Conservation (phyloP, 805 yeast genomes). For the Yamadazyma scolyti region DNA sequence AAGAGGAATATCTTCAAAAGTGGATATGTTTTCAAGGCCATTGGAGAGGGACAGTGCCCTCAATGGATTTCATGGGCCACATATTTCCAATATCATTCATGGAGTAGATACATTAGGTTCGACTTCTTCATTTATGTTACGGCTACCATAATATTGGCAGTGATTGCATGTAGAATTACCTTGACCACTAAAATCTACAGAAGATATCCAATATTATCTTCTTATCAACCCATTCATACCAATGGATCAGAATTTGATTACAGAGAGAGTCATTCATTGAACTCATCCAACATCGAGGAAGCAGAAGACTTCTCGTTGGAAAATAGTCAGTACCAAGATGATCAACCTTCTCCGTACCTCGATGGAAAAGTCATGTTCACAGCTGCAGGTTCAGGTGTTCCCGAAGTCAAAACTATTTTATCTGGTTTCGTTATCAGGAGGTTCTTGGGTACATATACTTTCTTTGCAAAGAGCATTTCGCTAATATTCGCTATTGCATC, state of each 20-base stretch:
- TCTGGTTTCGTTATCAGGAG: constrained; percentile 56
- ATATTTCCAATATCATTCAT: constrained; percentile 14
- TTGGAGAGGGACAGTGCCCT: constrained; percentile 18
- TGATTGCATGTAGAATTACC: constrained; percentile 41
- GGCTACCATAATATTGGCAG: constrained; percentile 41
- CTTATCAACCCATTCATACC: not conserved
- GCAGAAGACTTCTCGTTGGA: not conserved
- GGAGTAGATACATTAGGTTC: constrained; percentile 11
- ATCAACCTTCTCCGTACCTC: constrained; percentile 1
- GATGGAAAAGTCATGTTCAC: constrained; percentile 36
- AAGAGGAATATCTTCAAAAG: constrained; percentile 16
- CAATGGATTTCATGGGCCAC: constrained; percentile 47
- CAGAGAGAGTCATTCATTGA: no score
- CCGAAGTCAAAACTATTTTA: constrained; percentile 57
- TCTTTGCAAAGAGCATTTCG: constrained; percentile 45
- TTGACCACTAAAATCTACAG: constrained; percentile 41
- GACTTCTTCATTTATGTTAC: constrained; percentile 35
- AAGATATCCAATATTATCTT: constrained; percentile 4
- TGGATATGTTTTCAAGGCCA: constrained; percentile 14
- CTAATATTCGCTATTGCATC: constrained; percentile 53
- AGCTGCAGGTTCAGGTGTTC: constrained; percentile 59
- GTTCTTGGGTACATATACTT: constrained; percentile 50
- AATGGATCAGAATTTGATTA: not conserved
- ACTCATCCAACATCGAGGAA: not conserved
- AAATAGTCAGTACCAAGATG: not conserved